Percentiles rank a stretch among this genome's conserved stretches.
phyloP scores from a whole-genome alignment of 768 basidiomycete species.

The Boletus rex-veris region DNA sequence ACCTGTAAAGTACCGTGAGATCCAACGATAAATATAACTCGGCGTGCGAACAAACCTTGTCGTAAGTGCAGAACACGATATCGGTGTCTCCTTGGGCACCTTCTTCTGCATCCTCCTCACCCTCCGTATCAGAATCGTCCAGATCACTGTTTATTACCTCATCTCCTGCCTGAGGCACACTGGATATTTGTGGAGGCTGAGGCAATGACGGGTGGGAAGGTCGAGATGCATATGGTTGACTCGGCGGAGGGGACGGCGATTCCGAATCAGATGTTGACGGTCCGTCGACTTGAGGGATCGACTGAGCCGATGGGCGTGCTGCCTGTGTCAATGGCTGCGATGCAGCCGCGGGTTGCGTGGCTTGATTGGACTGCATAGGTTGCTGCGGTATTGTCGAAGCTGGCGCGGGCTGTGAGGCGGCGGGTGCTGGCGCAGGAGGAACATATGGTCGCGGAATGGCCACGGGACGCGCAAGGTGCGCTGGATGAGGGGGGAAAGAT shows the following conservation, averaged over 20 bases:
- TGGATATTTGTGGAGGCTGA: constrained; percentile 46
- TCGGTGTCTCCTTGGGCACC: constrained; percentile 74
- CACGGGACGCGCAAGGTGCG: constrained; percentile 26
- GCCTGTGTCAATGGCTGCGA: constrained; percentile 16
- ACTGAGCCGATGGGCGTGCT: constrained; percentile 21
- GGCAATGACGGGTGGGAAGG: constrained; percentile 73
- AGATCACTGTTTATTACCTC: constrained; percentile 97
- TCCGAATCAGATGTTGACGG: constrained; percentile 67
- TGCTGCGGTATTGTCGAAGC: constrained; percentile 16
- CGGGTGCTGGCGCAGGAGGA: constrained; percentile 19
- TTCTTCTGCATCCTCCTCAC: constrained; percentile 80
- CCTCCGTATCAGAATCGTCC: constrained; percentile 90
- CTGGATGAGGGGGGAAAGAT: constrained; percentile 44
- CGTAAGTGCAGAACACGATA: constrained; percentile 97
- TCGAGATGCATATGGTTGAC: constrained; percentile 60
- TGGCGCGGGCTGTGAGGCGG: constrained; percentile 18
- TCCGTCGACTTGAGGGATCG: constrained; percentile 80
- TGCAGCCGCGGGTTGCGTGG: constrained; percentile 5
- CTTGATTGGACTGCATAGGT: constrained; percentile 16
- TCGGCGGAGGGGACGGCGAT: constrained; percentile 66
- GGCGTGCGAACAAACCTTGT: constrained; percentile 63
- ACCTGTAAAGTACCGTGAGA: constrained; percentile 51
- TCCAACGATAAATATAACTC: not conserved
- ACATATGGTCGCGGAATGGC: constrained; percentile 22
- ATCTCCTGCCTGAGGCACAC: constrained; percentile 43